A percentile compares a stretch with the other conserved stretches of the same genome.
Conservation (phyloP, 139 green algal species). For the Auxenochlorella protothecoides region DNA sequence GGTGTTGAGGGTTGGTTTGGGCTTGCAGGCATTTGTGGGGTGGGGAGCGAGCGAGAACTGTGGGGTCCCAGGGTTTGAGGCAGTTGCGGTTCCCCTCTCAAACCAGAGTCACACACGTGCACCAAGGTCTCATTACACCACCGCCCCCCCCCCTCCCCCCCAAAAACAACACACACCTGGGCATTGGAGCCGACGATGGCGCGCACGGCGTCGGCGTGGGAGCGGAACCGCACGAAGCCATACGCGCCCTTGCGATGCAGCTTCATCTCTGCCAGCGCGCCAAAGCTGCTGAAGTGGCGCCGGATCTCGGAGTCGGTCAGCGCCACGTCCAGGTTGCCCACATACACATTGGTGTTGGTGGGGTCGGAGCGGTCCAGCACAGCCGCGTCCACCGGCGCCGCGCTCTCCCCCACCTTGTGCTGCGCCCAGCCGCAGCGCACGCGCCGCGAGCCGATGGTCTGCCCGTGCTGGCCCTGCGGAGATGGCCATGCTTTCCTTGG, state of each 20-base stretch:
- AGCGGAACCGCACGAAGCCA: slow-evolving; percentile 50
- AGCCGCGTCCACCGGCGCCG: slow-evolving; percentile 2
- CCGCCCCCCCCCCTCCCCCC: not conserved
- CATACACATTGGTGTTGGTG: slow-evolving; percentile 67
- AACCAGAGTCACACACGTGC: too few species aligned
- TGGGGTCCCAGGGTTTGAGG: too few species aligned
- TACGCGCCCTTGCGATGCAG: slow-evolving; percentile 58
- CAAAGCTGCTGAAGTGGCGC: slow-evolving; percentile 31
- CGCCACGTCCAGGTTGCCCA: slow-evolving; percentile 49
- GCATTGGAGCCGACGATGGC: slow-evolving; percentile 51
- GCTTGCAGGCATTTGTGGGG: too few species aligned
- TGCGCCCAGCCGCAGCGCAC: slow-evolving; percentile 64
- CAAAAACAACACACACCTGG: not conserved
- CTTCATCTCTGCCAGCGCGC: slow-evolving; percentile 51
- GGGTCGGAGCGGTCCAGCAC: slow-evolving; percentile 31
- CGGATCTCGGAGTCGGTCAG: slow-evolving; percentile 27
- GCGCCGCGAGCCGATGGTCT: slow-evolving; percentile 36
- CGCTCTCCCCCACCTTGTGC: slow-evolving; percentile 42
- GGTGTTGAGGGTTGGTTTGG: too few species aligned
- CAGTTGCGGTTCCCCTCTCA: too few species aligned
- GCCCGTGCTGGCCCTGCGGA: slow-evolving; percentile 40
- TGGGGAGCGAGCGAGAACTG: too few species aligned
- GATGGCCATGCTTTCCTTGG: too few species aligned
- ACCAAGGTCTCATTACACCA: not conserved
- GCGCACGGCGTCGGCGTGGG: slow-evolving; percentile 42